phyloP scores from a whole-genome alignment of 768 basidiomycete species.

The Pisolithus marmoratus region DNA sequence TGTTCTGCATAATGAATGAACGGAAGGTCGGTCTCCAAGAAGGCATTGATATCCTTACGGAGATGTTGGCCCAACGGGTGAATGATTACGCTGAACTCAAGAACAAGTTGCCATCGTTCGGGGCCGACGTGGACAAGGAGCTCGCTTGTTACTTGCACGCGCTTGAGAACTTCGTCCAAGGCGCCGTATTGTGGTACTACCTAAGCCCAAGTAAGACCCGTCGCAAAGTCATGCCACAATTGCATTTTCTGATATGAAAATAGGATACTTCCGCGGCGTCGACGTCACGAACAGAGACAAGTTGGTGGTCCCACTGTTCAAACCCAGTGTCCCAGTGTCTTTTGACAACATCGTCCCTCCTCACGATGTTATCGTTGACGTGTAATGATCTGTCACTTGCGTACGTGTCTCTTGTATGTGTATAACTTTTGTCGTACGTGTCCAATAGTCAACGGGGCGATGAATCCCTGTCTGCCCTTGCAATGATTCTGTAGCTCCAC shows the following conservation, averaged over 20 bases:
- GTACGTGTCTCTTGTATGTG: no score
- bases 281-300: conserved; percentile 26
- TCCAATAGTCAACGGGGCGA: no score
- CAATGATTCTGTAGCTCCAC: no score
- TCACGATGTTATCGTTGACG: background rate
- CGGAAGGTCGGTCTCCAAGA: conserved; percentile 26
- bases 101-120: conserved; percentile 30
- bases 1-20: conserved; percentile 36
- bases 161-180: conserved; percentile 34
- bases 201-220: conserved; percentile 31
- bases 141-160: conserved; percentile 29
- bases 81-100: conserved; percentile 29
- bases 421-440: no score
- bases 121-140: conserved; percentile 29
- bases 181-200: conserved; percentile 36
- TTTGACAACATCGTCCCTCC: conserved; percentile 9
- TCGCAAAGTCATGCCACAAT: background rate
- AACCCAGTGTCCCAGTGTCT: conserved; percentile 16
- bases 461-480: no score
- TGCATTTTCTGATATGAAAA: background rate
- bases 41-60: conserved; percentile 33
- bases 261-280: conserved; percentile 30
- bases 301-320: conserved; percentile 26
- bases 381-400: background rate
- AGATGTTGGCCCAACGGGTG: conserved; percentile 31